These are phyloP conservation scores for Exophiala dermatitidis DNA, from an alignment of 2,329 filamentous ascomycete genomes.

Conservation along the genomic window DNA sequence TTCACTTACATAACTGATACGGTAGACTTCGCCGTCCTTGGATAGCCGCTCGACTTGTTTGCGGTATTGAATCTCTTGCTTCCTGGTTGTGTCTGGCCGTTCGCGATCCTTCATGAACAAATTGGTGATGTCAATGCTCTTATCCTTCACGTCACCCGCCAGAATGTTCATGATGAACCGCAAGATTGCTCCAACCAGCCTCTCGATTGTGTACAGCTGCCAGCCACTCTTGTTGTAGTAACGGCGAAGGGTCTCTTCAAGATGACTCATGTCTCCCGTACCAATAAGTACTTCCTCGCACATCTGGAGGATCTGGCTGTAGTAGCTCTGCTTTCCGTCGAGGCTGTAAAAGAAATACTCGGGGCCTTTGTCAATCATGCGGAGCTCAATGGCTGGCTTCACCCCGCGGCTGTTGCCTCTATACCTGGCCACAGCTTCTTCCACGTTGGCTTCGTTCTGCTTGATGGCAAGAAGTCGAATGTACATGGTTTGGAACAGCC, in stretches of 20 bases:
- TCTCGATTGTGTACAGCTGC: conserved; percentile 88
- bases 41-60: conserved; percentile 89
- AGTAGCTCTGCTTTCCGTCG: conserved; percentile 62
- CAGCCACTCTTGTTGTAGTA: conserved; percentile 89
- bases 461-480: conserved; percentile 78
- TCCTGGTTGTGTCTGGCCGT: conserved; percentile 77
- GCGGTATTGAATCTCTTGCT: conserved; percentile 80
- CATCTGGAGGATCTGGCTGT: conserved; percentile 74
- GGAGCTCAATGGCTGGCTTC: conserved; percentile 77
- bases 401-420: conserved; percentile 40
- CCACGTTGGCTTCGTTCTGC: conserved; percentile 64
- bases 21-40: conserved; percentile 87
- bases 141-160: conserved; percentile 73
- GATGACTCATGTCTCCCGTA: conserved; percentile 71
- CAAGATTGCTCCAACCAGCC: conserved; percentile 73
- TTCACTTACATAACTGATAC: conserved; percentile 70
- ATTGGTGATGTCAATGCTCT: conserved; percentile 81
- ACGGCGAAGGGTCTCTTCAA: conserved; percentile 84
- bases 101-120: conserved; percentile 77
- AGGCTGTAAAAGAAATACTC: conserved; percentile 67
- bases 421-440: conserved; percentile 65
- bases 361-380: conserved; percentile 70
- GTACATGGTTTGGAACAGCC: conserved; percentile 86
- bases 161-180: conserved; percentile 65
- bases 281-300: conserved; percentile 79